Evolutionary conservation across 208 protist species (phyloP).

Genomic region (Zelonia costaricensis): DNA sequence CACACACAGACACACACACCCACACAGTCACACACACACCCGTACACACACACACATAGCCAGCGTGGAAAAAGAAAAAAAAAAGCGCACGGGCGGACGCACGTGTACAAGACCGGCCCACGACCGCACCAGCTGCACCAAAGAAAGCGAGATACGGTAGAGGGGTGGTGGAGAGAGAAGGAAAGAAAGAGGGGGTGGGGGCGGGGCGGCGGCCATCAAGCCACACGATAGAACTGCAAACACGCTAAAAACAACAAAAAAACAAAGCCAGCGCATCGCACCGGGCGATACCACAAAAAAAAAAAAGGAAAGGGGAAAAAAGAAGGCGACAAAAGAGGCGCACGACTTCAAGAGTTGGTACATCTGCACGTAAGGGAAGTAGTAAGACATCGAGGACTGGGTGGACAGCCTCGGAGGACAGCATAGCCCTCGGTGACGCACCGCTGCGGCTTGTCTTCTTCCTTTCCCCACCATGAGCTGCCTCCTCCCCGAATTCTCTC

Average conservation of each 20-base stretch:
- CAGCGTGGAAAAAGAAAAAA: neutral
- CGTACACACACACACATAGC: neutral
- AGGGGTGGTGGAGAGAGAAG: neutral
- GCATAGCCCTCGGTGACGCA: neutral
- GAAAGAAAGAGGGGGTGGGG: neutral
- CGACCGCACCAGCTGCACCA: neutral
- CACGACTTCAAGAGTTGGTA: no score
- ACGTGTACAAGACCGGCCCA: no score
- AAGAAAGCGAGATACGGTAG: neutral
- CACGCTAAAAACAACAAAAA: neutral
- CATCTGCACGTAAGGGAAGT: no score
- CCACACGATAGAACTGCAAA: no score
- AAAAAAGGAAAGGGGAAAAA: neutral
- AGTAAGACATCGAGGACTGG: no score
- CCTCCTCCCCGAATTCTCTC: neutral
- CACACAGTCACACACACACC: neutral
- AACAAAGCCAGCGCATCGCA: neutral
- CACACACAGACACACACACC: neutral
- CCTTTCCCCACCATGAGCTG: neutral
- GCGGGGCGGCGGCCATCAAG: no score
- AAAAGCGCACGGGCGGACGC: neutral
- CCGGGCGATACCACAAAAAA: slow-evolving; percentile 6
- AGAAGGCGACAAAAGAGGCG: neutral
- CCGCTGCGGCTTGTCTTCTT: neutral
- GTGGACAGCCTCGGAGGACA: no score